phyloP scores from a whole-genome alignment of 495 filamentous ascomycete species.

The Penicillium pancosmium region DNA sequence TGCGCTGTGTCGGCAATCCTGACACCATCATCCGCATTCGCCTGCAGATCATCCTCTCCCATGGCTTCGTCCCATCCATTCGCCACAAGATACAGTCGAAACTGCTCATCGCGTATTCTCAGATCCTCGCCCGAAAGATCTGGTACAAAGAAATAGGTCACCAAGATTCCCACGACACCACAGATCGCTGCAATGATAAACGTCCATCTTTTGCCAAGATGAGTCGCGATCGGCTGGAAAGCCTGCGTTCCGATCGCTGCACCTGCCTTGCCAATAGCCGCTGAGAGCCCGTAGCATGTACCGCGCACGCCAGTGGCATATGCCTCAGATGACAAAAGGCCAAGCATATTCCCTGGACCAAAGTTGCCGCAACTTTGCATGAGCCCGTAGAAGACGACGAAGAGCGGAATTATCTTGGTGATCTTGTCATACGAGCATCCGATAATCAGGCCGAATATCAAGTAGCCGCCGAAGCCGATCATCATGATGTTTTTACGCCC shows the following conservation, averaged over 20 bases:
- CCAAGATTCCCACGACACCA: conserved; percentile 51
- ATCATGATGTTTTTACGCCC: conserved; percentile 57
- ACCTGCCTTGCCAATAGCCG: conserved; percentile 55
- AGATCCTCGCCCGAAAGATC: conserved; percentile 50
- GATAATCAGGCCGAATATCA: conserved; percentile 56
- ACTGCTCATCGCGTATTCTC: conserved; percentile 42
- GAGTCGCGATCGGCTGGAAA: conserved; percentile 47
- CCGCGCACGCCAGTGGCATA: conserved; percentile 55
- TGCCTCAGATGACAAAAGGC: conserved; percentile 50
- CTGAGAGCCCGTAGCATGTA: conserved; percentile 54
- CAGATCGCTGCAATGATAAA: conserved; percentile 58
- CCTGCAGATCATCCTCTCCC: conserved; percentile 45
- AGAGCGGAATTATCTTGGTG: conserved; percentile 53
- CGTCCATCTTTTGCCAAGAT: conserved; percentile 52
- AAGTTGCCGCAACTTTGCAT: conserved; percentile 56
- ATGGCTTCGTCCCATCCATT: conserved; percentile 53
- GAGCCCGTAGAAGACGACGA: conserved; percentile 57
- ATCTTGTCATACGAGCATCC: conserved; percentile 51
- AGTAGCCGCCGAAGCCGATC: conserved; percentile 54
- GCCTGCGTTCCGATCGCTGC: conserved; percentile 56
- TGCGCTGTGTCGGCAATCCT: not conserved
- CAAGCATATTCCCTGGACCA: conserved; percentile 55
- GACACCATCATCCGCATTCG: conserved; percentile 24
- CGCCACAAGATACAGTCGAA: conserved; percentile 48
- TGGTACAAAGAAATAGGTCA: conserved; percentile 55